Conservation (phyloP, 2,329 filamentous ascomycete species). For the Purpureocillium lavendulum region DNA sequence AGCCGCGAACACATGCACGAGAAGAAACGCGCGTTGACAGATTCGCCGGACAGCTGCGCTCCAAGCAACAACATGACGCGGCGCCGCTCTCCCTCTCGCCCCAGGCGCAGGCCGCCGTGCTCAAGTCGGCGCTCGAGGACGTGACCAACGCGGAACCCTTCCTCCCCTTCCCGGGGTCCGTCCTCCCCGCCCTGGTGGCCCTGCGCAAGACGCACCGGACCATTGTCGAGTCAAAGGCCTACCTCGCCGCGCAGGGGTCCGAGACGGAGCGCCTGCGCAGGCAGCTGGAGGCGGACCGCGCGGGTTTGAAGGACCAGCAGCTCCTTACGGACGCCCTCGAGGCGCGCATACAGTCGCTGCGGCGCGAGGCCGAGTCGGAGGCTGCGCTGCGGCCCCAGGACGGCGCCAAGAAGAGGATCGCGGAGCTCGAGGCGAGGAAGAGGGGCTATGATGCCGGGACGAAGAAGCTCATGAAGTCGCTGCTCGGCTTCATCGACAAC, state of each 20-base stretch:
- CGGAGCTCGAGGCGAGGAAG: conserved; percentile 51
- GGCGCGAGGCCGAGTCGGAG: conserved; percentile 45
- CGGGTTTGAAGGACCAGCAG: conserved; percentile 44
- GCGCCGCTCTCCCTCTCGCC: conserved; percentile 18
- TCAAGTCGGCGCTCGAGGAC: conserved; percentile 59
- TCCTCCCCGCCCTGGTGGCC: conserved; percentile 64
- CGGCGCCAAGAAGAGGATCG: conserved; percentile 53
- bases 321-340: conserved; percentile 45
- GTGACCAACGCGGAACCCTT: conserved; percentile 54
- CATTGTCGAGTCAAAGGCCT: conserved; percentile 54
- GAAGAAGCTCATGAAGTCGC: conserved; percentile 48
- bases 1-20: no score
- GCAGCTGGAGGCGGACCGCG: conserved; percentile 41
- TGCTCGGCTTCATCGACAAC: conserved; percentile 64
- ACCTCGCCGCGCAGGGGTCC: conserved; percentile 38
- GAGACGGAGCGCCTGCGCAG: conserved; percentile 34
- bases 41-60: conserved; percentile 17
- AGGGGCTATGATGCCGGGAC: conserved; percentile 53
- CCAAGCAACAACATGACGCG: conserved; percentile 9
- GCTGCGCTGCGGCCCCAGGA: conserved; percentile 52
- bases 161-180: conserved; percentile 58
- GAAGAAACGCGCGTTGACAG: no score
- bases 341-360: conserved; percentile 51
- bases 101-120: conserved; percentile 27
- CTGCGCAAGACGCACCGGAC: conserved; percentile 58